Conservation (phyloP, 305 asterid species). For the Fraxinus latifolia region DNA sequence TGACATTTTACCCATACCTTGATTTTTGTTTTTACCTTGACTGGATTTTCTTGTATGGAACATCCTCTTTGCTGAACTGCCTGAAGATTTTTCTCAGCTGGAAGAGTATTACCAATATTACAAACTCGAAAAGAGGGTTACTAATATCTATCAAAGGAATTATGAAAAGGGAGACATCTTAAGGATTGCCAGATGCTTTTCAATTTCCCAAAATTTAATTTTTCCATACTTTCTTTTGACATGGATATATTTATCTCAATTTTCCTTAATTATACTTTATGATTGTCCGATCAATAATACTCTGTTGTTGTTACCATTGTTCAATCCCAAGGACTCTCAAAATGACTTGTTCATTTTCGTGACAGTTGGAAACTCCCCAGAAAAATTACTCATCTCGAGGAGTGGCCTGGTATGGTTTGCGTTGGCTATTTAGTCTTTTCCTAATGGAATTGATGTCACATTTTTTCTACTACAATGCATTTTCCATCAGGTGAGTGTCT, state of each 20-base stretch:
- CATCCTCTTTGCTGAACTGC: neutral
- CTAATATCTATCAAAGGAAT: slow-evolving; percentile 3
- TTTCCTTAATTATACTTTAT: neutral
- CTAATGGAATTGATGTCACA: slow-evolving; percentile 90
- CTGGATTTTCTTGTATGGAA: neutral
- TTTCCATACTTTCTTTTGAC: neutral
- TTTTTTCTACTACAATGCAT: slow-evolving; percentile 83
- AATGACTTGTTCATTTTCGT: slow-evolving; percentile 25
- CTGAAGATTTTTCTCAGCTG: slow-evolving; percentile 4
- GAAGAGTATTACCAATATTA: neutral
- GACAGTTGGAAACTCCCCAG: slow-evolving; percentile 84
- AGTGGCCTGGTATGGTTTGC: slow-evolving; percentile 75
- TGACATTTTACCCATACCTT: neutral
- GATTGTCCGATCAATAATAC: slow-evolving; percentile 1
- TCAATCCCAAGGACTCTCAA: neutral
- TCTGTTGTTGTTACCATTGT: slow-evolving; percentile 4
- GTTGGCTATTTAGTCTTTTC: slow-evolving; percentile 70
- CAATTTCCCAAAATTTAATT: neutral
- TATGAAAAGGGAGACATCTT: slow-evolving; percentile 15
- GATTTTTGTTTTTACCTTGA: neutral
- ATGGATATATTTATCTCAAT: slow-evolving; percentile 3
- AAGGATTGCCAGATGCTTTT: slow-evolving; percentile 8
- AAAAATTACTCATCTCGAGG: slow-evolving; percentile 52
- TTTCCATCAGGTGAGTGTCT: slow-evolving; percentile 72
- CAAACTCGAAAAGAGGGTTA: neutral